phyloP scores from a whole-genome alignment of 2,329 filamentous ascomycete species.

The Aureobasidium sp. region DNA sequence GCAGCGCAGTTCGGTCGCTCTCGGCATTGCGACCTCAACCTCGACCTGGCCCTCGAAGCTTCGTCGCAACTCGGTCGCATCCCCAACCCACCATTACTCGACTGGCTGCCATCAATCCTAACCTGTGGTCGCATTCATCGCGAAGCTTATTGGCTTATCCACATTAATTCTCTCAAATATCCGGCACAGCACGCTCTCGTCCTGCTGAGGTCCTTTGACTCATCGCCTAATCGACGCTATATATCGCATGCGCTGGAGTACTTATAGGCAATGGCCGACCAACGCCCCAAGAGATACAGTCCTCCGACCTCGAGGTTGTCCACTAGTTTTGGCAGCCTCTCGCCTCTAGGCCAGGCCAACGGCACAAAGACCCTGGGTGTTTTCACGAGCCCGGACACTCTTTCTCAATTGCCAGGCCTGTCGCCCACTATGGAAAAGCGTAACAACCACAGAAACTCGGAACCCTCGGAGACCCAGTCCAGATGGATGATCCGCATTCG shows the following conservation, averaged over 20 bases:
- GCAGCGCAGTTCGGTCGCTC: slow-evolving; percentile 5
- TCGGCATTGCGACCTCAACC: background rate
- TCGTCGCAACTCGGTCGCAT: background rate
- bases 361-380: background rate
- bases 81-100: background rate
- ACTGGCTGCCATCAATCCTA: background rate
- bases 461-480: background rate
- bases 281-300: slow-evolving; percentile 2
- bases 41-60: slow-evolving; percentile 10
- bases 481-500: slow-evolving; percentile 46
- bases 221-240: background rate
- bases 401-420: slow-evolving; percentile 32
- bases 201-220: background rate
- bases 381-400: slow-evolving; percentile 18
- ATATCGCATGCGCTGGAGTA: slow-evolving; percentile 9
- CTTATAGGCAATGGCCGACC: slow-evolving; percentile 6
- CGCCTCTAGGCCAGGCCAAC: background rate
- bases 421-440: slow-evolving; percentile 37
- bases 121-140: background rate
- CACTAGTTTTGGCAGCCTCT: background rate
- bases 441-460: slow-evolving; percentile 8
- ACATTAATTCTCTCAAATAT: background rate
- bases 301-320: background rate
- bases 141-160: background rate
- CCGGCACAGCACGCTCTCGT: background rate